Evolutionary conservation across 805 yeast species (phyloP), one percentile per base, ranked within the genome.

Genomic region (Starmerella sp.): DNA sequence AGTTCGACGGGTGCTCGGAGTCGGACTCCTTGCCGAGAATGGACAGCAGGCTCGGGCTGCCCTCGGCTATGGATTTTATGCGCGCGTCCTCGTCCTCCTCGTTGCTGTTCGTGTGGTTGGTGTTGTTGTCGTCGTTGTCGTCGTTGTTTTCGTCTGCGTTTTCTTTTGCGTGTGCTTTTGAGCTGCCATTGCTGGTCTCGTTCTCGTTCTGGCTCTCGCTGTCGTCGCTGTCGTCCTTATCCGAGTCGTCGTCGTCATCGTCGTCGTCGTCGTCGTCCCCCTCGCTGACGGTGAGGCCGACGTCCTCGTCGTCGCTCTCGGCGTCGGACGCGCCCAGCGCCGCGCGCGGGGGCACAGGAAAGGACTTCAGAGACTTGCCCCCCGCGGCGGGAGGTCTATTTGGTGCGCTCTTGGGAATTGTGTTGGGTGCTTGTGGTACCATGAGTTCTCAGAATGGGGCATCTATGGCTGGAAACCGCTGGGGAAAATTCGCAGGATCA

Each of bases 191-290:
- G 17, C 38, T 51, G 46, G 77, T 84, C 64, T 81, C 86, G 29
- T 86, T 86, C 29, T 80, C 73, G 66, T 80, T 28, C 22, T 22
- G 22, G 45, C 13, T 28, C 15, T 11, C 6, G 41, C 2, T 22
- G 5, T 52, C 58, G 6, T 51, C 57, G 22, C 35, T 32, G 35
- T 50, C 51, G 11, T 37, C 38, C 5, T 39, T 8, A 6, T 29
- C 39, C 45, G 51, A 15, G 13, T 47, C 47, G 46, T 43, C 48
- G 65, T 81, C 86, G 22, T 86, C 86, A 30, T 80, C 72, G 66
- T 80, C 85, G 64, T 80, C 86, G 47, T 46, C 39, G 37, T n/a
- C 49, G 11, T 73, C 72, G 49, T 73, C 78, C 54, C 73, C 75
- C 52, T 70, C 69, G 55, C 68, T 37, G 10, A 45, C 30, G 72